Evolutionary conservation across 495 filamentous ascomycete genomes (phyloP).

Genomic region (Aspergillus diversus): DNA sequence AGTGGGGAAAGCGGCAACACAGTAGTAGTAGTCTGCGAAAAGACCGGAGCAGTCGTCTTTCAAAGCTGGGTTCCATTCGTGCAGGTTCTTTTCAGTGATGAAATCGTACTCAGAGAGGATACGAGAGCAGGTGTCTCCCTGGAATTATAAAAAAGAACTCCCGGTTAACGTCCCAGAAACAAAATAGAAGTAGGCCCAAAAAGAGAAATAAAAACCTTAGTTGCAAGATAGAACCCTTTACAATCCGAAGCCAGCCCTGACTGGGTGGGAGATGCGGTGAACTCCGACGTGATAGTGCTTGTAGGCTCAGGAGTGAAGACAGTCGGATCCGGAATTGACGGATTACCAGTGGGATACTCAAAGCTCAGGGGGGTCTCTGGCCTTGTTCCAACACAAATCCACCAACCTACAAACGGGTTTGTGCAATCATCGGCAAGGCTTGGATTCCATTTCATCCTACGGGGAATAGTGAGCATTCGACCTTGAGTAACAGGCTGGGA

Average conservation of each 20-base stretch:
- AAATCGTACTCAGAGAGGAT: slow-evolving; percentile 8
- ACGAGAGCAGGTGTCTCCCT: slow-evolving; percentile 17
- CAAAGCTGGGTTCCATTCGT: slow-evolving; percentile 29
- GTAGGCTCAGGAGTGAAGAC: slow-evolving; percentile 5
- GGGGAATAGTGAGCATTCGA: not conserved
- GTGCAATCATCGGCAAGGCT: slow-evolving; percentile 12
- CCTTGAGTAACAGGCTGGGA: not conserved
- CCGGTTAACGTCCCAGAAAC: too few species aligned
- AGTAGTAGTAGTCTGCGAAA: slow-evolving; percentile 18
- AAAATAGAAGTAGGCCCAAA: too few species aligned
- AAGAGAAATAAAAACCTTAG: not conserved
- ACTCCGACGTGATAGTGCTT: not conserved
- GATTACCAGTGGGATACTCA: slow-evolving; percentile 7
- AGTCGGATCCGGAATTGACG: slow-evolving; percentile 3
- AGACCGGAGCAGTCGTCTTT: slow-evolving; percentile 24
- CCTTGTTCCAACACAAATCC: slow-evolving; percentile 15
- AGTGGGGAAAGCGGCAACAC: slow-evolving; percentile 12
- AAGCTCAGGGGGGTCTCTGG: not conserved
- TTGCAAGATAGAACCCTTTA: slow-evolving; percentile 25
- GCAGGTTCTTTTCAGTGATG: slow-evolving; percentile 8
- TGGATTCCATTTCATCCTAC: slow-evolving; percentile 25
- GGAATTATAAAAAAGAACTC: not conserved
- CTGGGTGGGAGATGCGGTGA: slow-evolving; percentile 28
- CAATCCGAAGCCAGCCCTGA: slow-evolving; percentile 24
- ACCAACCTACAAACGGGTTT: slow-evolving; percentile 16